Base-by-base conservation (phyloP, 2,329 filamentous ascomycete genomes). In the Calycina herbarum region DNA sequence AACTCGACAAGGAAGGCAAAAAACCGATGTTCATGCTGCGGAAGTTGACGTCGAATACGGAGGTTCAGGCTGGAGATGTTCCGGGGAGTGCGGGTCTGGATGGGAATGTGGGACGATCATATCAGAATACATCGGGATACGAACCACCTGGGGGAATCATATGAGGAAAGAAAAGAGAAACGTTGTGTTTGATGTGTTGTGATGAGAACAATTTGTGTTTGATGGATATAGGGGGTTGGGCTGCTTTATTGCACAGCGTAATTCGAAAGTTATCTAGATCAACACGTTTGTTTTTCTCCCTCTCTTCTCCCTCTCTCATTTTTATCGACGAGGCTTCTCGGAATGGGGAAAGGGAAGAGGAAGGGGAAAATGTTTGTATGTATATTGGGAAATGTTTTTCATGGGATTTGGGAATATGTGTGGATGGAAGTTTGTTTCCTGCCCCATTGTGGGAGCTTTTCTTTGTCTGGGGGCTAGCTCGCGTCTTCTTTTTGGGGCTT, bases 1-100 rank as follows among this genome's bases (percentile, higher is more conserved):
- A 98, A 77, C 82, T 99, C 64, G 94, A 98, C 76, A 94, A 94
- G 77, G 95, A 98, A 80, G 95, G 95, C 58, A 91, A 96, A 79
- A 99, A 98, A 77, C 95, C 95, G 27, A 98, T 98, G 95, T 99
- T 99, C 76, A 99, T 99, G 95, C 82, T 99, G 64, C 83, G 95
- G 65, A 76, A 74, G 62, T 74, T 75, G 38, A 69, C 69, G 24
- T 60, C 69, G 5, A 70, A 68, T 64, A 45, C 77, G n/a, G 80
- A 80, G 63, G 73, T 80, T 29, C 73, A 82, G 64, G 78, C 80
- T 70, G 78, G 80, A 64, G 82, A 79, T 60, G 81, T 80, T 31
- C 72, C 74, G 11, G 72, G 69, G 5, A 74, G 73, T 62, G 73
- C 73, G 8, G 73, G 74, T 4, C 57, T 69, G 29, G 66, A 71